These are phyloP conservation scores for Magnusiomyces ingens DNA, from an alignment of 1,139 yeast species.

Conservation along the genomic window DNA sequence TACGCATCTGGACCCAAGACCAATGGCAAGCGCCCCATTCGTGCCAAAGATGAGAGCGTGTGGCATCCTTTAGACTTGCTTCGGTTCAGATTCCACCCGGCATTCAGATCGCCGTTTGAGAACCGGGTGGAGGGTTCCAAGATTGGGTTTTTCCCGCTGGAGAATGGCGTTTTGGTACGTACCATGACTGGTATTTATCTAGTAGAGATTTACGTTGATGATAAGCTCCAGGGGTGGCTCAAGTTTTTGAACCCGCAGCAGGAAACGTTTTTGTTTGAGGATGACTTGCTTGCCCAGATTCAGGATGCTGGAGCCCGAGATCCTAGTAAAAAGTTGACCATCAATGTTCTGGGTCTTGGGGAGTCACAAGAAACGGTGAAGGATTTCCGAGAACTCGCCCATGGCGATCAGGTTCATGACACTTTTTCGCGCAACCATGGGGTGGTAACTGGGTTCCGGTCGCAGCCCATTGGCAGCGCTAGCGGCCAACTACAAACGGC, in stretches of 20 bases:
- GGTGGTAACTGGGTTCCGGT: constrained; percentile 17
- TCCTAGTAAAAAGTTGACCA: constrained; percentile 37
- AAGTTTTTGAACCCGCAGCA: constrained; percentile 59
- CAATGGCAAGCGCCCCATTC: constrained; percentile 41
- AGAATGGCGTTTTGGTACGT: constrained; percentile 44
- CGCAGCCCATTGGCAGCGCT: constrained; percentile 25
- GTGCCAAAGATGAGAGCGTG: constrained; percentile 62
- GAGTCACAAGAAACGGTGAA: constrained; percentile 28
- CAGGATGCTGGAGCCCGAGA: background rate
- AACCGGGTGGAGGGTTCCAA: constrained; percentile 32
- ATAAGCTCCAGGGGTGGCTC: constrained; percentile 54
- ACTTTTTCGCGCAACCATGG: constrained; percentile 16
- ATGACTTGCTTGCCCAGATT: constrained; percentile 40
- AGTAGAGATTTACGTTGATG: constrained; percentile 59
- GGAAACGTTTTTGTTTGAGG: constrained; percentile 45
- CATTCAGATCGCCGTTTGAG: constrained; percentile 69
- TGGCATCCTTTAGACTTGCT: constrained; percentile 82
- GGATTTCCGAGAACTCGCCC: constrained; percentile 24
- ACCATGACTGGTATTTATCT: constrained; percentile 64
- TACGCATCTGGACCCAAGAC: constrained; percentile 49
- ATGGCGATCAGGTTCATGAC: constrained; percentile 15
- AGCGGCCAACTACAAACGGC: constrained; percentile 20
- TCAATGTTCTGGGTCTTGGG: constrained; percentile 41
- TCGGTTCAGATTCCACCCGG: constrained; percentile 73
- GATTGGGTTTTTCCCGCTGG: constrained; percentile 42